These are phyloP conservation scores for Pseudogymnoascus sp. DNA, from an alignment of 2,329 filamentous ascomycete species.

Conservation along the genomic window DNA sequence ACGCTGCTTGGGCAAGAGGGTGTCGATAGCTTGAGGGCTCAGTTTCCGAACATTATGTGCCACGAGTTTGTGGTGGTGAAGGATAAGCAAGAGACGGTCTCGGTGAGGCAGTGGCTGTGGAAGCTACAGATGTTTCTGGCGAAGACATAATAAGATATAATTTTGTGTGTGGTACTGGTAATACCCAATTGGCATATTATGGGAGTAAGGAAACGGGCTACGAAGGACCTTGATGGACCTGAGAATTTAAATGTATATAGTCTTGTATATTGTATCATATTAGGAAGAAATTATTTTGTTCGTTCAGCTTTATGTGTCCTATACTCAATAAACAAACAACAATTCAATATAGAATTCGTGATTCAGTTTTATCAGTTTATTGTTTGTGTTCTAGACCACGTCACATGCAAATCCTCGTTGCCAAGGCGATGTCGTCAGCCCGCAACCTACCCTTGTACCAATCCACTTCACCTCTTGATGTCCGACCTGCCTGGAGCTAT, in stretches of 20 bases:
- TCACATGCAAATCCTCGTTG: neutral
- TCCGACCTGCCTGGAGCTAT: neutral
- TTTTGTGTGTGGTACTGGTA: neutral
- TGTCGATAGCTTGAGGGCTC: slow-evolving; percentile 32
- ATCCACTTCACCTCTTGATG: neutral
- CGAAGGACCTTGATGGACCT: neutral
- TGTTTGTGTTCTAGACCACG: neutral
- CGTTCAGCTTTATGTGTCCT: neutral
- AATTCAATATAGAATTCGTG: neutral
- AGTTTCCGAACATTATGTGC: slow-evolving; percentile 28
- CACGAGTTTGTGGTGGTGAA: slow-evolving; percentile 33
- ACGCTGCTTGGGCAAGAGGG: slow-evolving; percentile 43
- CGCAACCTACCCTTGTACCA: neutral
- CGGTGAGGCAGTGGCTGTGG: slow-evolving; percentile 47
- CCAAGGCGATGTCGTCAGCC: neutral
- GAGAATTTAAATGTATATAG: neutral
- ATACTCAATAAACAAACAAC: neutral
- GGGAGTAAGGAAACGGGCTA: neutral
- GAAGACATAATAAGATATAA: neutral
- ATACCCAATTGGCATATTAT: neutral
- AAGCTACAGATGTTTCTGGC: slow-evolving; percentile 23
- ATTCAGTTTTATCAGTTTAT: neutral
- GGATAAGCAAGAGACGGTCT: slow-evolving; percentile 35
- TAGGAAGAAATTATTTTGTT: neutral
- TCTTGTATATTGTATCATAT: neutral